Evolutionary conservation across 169 alveolate species (phyloP).

Genomic region (Ichthyophthirius multifiliis): DNA sequence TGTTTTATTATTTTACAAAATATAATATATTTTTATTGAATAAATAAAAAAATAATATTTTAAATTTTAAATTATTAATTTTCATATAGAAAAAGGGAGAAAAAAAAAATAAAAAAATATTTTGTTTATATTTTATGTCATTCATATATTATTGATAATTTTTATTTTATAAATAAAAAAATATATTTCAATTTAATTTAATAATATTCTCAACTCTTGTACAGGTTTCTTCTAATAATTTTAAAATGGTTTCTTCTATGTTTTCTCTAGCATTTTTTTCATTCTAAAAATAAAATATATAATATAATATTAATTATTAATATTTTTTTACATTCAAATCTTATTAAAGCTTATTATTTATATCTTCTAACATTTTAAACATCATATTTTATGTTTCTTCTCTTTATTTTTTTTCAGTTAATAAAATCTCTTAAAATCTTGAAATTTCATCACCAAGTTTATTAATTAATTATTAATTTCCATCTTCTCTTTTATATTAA

Average conservation of each 20-base stretch:
- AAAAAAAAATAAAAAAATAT: too few relatives aligned
- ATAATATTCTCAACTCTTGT: conserved; percentile 49
- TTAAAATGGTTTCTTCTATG: conserved; percentile 66
- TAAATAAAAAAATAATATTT: too few relatives aligned
- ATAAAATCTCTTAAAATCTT: conserved; percentile 44
- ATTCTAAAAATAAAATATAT: not conserved
- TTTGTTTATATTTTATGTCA: too few relatives aligned
- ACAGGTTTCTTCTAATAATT: conserved; percentile 72
- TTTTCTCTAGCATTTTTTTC: conserved; percentile 67
- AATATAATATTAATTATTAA: not conserved
- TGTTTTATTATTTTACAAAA: too few relatives aligned
- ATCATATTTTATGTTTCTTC: conserved; percentile 53
- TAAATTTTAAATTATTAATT: too few relatives aligned
- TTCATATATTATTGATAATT: too few relatives aligned
- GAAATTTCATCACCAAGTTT: conserved; percentile 50
- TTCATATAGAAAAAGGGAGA: too few relatives aligned
- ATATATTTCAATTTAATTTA: not conserved
- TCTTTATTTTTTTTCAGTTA: conserved; percentile 47
- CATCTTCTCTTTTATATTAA: conserved; percentile 56
- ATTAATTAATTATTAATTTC: conserved; percentile 40
- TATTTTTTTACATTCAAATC: conserved; percentile 29
- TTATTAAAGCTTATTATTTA: conserved; percentile 41
- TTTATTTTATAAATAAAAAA: too few relatives aligned
- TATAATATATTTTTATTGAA: too few relatives aligned
- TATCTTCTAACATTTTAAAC: conserved; percentile 70